Base-by-base conservation (phyloP, 345 rosid genomes). In the Salix exigua region DNA sequence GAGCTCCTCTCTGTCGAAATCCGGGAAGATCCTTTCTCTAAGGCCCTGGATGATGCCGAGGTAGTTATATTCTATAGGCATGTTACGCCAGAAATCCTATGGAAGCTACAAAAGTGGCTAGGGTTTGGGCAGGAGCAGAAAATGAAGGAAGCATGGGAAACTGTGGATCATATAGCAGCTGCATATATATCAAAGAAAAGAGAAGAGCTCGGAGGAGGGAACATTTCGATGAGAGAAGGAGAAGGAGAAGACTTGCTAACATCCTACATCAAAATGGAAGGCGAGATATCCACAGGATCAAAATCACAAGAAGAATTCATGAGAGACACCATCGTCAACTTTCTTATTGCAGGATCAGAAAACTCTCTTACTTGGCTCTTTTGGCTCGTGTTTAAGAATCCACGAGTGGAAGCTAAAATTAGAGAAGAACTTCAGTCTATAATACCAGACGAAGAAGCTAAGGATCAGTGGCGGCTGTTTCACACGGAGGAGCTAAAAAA, bases 311-410 rank as follows among this genome's bases (percentile, higher is more conserved):
- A 88, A 11, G 87, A 88, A 28, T 82, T 90, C 6, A 79, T 88
- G 7, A 86, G 94, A 68, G 98, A 91, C 77, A 83, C 80, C 77
- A 81, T 85, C 4, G 79, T 91, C 21, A 93, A 90, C 82, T 89
- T 93, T 80, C 79, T 90, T 19, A 79, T 89, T 85, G 97, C 97
- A 25, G 95, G 97, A 69, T 77, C 90, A 28, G 96, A 88, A 1
- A 90, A 92, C 6, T 82, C 94, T 2, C 78, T 93, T 30, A 10
- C 91, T 44, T 91, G 97, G 94, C 85, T 93, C 10, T 90, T 93
- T 46, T 93, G 93, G 94, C 33, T 88, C 46, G 79, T 91, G 13
- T 75, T 87, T 4, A 38, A 82, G 44, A 85, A 90, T 35, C 73
- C 63, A 37, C 65, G 74, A 21, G 81, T 72, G 1, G 86, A 86